These are phyloP conservation scores for Fusarium floridanum DNA, from an alignment of 2,329 filamentous ascomycete species.

Conservation along the genomic window DNA sequence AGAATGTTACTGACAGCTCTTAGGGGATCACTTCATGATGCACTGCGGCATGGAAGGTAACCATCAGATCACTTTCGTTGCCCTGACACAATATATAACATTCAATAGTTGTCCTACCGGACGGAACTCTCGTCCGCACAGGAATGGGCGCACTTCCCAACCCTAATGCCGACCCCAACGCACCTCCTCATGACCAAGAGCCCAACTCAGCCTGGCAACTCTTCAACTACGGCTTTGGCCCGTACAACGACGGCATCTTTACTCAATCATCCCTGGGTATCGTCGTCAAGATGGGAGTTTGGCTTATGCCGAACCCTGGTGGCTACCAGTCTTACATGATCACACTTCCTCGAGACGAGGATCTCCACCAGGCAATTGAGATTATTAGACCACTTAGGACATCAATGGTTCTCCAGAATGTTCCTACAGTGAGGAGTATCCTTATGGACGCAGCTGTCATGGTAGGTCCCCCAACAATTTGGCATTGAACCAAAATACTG, in stretches of 20 bases:
- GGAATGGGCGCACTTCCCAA: slow-evolving; percentile 39
- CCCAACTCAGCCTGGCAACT: slow-evolving; percentile 34
- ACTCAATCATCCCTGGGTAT: slow-evolving; percentile 33
- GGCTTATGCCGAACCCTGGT: slow-evolving; percentile 34
- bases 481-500: background rate
- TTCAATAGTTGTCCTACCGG: slow-evolving; percentile 9
- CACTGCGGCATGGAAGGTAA: slow-evolving; percentile 38
- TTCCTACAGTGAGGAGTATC: slow-evolving; percentile 35
- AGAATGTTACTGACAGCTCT: background rate
- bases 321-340: slow-evolving; percentile 38
- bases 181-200: slow-evolving; percentile 28
- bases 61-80: background rate
- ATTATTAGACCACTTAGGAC: slow-evolving; percentile 37
- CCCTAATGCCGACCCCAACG: slow-evolving; percentile 26
- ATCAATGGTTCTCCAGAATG: slow-evolving; percentile 40
- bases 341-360: slow-evolving; percentile 36
- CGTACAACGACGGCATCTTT: slow-evolving; percentile 35
- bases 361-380: slow-evolving; percentile 38
- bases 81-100: background rate
- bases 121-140: slow-evolving; percentile 26
- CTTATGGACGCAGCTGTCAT: slow-evolving; percentile 38
- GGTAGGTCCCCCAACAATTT: background rate
- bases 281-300: slow-evolving; percentile 37
- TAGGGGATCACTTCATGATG: slow-evolving; percentile 38
- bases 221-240: slow-evolving; percentile 36